phyloP scores from a whole-genome alignment of 768 basidiomycete genomes.

The Serpula lacrymans region DNA sequence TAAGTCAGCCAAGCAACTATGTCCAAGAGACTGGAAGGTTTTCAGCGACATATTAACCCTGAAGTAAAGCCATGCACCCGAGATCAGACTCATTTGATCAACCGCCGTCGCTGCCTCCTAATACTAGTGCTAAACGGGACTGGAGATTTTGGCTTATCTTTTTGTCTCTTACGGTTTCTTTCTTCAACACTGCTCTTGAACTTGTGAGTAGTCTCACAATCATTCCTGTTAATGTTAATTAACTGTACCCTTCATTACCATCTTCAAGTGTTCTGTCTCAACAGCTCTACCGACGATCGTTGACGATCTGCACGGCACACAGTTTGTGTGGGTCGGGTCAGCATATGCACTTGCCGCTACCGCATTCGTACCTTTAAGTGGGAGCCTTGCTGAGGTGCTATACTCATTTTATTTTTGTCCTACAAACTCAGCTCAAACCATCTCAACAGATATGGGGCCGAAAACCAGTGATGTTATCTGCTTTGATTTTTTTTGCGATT shows the following conservation, averaged over 20 bases:
- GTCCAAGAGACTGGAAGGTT: too few relatives aligned
- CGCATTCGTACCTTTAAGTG: slow-evolving; percentile 35
- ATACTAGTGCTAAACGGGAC: slow-evolving; percentile 11
- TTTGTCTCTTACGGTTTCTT: slow-evolving; percentile 18
- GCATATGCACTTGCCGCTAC: slow-evolving; percentile 35
- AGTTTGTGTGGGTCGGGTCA: slow-evolving; percentile 36
- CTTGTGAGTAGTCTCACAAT: slow-evolving; percentile 2
- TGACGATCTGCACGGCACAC: slow-evolving; percentile 18
- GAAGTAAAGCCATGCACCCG: too few relatives aligned
- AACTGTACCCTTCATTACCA: too few relatives aligned
- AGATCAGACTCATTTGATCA: too few relatives aligned
- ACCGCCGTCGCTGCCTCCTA: too few relatives aligned
- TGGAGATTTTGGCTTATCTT: slow-evolving; percentile 26
- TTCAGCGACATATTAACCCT: too few relatives aligned
- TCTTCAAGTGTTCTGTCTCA: slow-evolving; percentile 16
- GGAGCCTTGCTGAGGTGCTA: slow-evolving; percentile 22
- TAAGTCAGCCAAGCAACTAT: too few relatives aligned
- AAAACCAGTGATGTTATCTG: slow-evolving; percentile 18
- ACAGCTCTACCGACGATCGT: slow-evolving; percentile 34
- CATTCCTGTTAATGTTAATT: background rate
- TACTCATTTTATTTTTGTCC: background rate
- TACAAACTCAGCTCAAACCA: slow-evolving; percentile 5
- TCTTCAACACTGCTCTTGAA: slow-evolving; percentile 27
- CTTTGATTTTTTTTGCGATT: slow-evolving; percentile 25
- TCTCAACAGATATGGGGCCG: slow-evolving; percentile 25